Base-by-base conservation (phyloP, 2,329 filamentous ascomycete species). In the Microsporum ferrugineum region DNA sequence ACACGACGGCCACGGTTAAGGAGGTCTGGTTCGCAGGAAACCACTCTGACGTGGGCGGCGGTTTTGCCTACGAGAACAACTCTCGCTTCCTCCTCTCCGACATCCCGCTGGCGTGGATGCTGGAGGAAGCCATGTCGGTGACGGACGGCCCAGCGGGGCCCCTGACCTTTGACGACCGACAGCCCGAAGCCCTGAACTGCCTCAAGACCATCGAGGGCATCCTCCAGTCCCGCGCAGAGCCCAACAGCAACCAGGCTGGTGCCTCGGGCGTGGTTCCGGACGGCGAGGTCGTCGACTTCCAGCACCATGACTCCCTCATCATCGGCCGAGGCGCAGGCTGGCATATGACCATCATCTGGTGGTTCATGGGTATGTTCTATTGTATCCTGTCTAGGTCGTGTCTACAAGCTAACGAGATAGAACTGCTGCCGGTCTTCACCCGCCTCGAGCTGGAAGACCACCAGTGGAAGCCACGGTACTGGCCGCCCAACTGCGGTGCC, bases 21-120 rank as follows among this genome's bases (percentile, higher is more conserved):
- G 80, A 83, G 63, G 78, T 82, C 51, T 83, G 80, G 79, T 83
- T 83, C 63, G 76, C 80, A 0, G 81, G 81, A 0, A 77, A 77
- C 60, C 81, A 83, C 61, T 77, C 77, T 7, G 80, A 83, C 59
- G 75, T 82, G 7, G 81, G 81, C 1, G 81, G 81, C 0, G 81
- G 81, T 0, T 83, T 79, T 77, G 73, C 74, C 0, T 71, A 74
- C 6, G 66, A 68, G 5, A 67, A 68, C 3, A 63, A 66, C 10
- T 65, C 66, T 49, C 67, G 66, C 38, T 66, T 69, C 62, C 65
- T 70, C 5, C 60, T 82, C 69, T 81, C 78, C 29, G 79, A 82
- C 62, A 74, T 80, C 23, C 75, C 80, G 1, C 70, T 82, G 0
- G 75, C 75, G 6, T 82, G 80, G 80, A 82, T 82, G 79, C 76